Evolutionary conservation across 2,329 filamentous ascomycete genomes (phyloP).

Genomic region (Cladosporium sp.): DNA sequence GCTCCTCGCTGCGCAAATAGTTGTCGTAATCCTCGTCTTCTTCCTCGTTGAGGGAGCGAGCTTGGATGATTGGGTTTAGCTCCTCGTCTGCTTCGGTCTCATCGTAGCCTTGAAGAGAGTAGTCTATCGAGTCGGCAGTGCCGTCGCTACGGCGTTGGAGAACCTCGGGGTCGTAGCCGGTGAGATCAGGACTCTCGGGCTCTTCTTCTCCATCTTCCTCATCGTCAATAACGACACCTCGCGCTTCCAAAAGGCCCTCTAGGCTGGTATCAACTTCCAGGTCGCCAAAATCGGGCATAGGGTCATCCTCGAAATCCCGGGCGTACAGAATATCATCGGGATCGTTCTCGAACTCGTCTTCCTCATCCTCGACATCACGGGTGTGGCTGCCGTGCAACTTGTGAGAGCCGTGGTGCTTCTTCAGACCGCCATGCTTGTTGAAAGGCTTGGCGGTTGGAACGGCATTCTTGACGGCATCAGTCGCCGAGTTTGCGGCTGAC

Average conservation of each 20-base stretch:
- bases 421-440: background rate
- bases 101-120: constrained; percentile 14
- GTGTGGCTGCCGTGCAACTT: background rate
- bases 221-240: background rate
- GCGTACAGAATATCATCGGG: background rate
- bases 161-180: background rate
- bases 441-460: constrained; percentile 2
- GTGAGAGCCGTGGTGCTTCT: background rate
- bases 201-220: background rate
- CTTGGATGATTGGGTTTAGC: background rate
- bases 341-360: background rate
- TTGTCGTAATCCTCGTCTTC: background rate
- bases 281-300: constrained; percentile 3
- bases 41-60: constrained; percentile 2
- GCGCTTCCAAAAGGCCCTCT: background rate
- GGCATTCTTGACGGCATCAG: background rate
- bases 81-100: constrained; percentile 3
- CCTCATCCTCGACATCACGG: constrained; percentile 4
- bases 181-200: background rate
- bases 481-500: background rate
- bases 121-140: background rate
- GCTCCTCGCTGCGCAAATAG: background rate
- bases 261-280: constrained; percentile 2
- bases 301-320: background rate
- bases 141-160: constrained; percentile 6